A percentile compares a stretch with the other conserved stretches of the same genome.
These are phyloP conservation scores for Carex parvula DNA, from an alignment of 176 grass and related monocot genomes.

Conservation along the genomic window DNA sequence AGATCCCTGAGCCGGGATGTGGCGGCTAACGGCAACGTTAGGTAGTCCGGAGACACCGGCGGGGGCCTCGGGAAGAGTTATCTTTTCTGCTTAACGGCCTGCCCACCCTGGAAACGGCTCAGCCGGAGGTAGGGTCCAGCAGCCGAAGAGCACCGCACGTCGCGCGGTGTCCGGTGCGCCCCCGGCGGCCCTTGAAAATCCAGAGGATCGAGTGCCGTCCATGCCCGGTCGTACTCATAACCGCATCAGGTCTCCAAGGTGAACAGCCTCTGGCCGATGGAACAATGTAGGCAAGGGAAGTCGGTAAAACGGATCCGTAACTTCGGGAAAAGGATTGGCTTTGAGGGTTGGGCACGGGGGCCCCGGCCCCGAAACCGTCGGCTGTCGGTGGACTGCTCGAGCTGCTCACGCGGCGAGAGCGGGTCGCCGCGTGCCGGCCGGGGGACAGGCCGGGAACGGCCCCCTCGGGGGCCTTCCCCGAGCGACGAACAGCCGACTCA, in stretches of 20 bases:
- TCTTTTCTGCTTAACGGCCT: slow-evolving; percentile 47
- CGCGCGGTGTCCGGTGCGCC: slow-evolving; percentile 53
- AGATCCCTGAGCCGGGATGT: no score
- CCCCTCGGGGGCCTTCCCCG: slow-evolving; percentile 12
- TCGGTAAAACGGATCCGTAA: slow-evolving; percentile 73
- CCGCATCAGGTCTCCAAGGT: slow-evolving; percentile 59
- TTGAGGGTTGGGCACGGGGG: slow-evolving; percentile 43
- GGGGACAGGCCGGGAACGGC: slow-evolving; percentile 8
- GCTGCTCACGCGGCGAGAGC: slow-evolving; percentile 6
- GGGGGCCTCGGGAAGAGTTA: slow-evolving; percentile 64
- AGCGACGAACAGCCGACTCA: slow-evolving; percentile 36
- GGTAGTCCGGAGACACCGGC: no score
- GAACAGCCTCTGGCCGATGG: slow-evolving; percentile 70
- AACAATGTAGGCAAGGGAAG: slow-evolving; percentile 88
- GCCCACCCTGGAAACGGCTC: slow-evolving; percentile 40
- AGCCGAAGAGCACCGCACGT: slow-evolving; percentile 60
- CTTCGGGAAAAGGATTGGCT: slow-evolving; percentile 72
- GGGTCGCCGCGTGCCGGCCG: slow-evolving; percentile 10
- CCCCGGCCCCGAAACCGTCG: slow-evolving; percentile 16
- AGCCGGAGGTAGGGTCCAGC: slow-evolving; percentile 39
- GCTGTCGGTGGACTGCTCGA: slow-evolving; percentile 5
- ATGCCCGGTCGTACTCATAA: slow-evolving; percentile 54
- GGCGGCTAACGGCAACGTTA: no score
- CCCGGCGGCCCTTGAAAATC: slow-evolving; percentile 55
- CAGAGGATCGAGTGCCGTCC: slow-evolving; percentile 46